These are phyloP conservation scores for Ceratobasidium sp. DNA, from an alignment of 1,284 basidiomycete genomes.

Conservation along the genomic window DNA sequence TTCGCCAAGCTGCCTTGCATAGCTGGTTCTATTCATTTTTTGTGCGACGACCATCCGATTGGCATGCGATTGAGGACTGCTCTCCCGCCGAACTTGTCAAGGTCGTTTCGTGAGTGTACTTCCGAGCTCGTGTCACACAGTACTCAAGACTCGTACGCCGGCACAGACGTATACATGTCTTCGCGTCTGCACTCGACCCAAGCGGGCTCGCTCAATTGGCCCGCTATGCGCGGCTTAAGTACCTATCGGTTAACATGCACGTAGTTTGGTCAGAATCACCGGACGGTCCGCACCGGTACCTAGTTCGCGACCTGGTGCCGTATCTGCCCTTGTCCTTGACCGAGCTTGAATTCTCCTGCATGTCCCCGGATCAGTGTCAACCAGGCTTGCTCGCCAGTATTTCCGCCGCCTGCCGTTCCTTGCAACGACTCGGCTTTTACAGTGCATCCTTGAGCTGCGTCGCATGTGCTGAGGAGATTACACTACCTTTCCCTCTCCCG, in stretches of 20 bases:
- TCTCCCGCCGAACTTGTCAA: constrained; percentile 7
- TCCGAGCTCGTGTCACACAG: background rate
- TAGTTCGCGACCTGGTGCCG: constrained; percentile 10
- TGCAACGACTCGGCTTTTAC: constrained; percentile 20
- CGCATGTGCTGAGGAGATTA: constrained; percentile 23
- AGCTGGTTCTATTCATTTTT: constrained; percentile 33
- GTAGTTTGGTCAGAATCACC: constrained; percentile 20
- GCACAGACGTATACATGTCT: constrained; percentile 23
- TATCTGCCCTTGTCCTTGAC: constrained; percentile 9
- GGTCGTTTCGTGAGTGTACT: constrained; percentile 9
- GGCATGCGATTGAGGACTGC: constrained; percentile 17
- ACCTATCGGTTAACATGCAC: constrained; percentile 31
- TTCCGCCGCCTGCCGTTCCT: constrained; percentile 3
- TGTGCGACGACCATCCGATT: constrained; percentile 16
- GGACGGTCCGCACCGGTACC: constrained; percentile 7
- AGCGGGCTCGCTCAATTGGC: constrained; percentile 1
- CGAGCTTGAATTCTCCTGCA: constrained; percentile 24
- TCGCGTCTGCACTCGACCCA: constrained; percentile 31
- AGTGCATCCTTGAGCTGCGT: constrained; percentile 14
- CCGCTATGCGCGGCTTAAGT: constrained; percentile 24
- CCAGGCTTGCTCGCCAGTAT: constrained; percentile 3
- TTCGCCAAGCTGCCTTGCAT: constrained; percentile 9
- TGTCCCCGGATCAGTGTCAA: constrained; percentile 20
- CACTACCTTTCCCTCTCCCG: constrained; percentile 27
- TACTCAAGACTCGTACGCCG: background rate